phyloP scores from a whole-genome alignment of 1,284 basidiomycete genomes.

The Schizophyllum amplum region DNA sequence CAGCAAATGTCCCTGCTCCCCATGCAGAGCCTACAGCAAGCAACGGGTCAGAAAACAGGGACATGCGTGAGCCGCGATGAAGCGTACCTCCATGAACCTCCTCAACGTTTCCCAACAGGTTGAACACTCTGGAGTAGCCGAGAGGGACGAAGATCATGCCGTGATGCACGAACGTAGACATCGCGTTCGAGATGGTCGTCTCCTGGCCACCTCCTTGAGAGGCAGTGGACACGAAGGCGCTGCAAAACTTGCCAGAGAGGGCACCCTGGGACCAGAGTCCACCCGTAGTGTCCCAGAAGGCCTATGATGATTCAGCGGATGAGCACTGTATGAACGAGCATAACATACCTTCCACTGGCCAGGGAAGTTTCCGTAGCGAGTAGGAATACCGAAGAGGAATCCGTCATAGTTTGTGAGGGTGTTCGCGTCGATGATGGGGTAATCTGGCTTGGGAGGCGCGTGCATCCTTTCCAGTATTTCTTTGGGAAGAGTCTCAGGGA shows the following conservation, averaged over 20 bases:
- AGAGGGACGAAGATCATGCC: slow-evolving; percentile 75
- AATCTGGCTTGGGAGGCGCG: slow-evolving; percentile 64
- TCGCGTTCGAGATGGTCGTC: slow-evolving; percentile 50
- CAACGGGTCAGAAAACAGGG: not conserved
- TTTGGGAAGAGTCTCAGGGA: slow-evolving; percentile 77
- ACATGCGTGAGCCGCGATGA: not conserved
- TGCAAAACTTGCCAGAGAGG: slow-evolving; percentile 76
- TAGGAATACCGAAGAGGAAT: slow-evolving; percentile 72
- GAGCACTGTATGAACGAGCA: not conserved
- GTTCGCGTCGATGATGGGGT: slow-evolving; percentile 64
- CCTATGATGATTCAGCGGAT: slow-evolving; percentile 27
- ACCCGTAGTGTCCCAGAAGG: slow-evolving; percentile 80
- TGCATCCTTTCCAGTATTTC: slow-evolving; percentile 74
- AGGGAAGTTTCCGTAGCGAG: slow-evolving; percentile 67
- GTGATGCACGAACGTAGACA: slow-evolving; percentile 77
- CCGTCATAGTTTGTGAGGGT: slow-evolving; percentile 63
- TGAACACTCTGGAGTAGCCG: slow-evolving; percentile 60
- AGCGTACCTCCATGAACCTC: slow-evolving; percentile 65
- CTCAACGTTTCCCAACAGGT: slow-evolving; percentile 47
- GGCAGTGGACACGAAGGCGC: slow-evolving; percentile 63
- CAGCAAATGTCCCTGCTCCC: slow-evolving; percentile 69
- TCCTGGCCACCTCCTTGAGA: slow-evolving; percentile 69
- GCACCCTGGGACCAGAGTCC: slow-evolving; percentile 65
- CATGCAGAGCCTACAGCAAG: slow-evolving; percentile 50
- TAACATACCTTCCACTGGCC: slow-evolving; percentile 59